Percentiles rank a stretch among this genome's conserved stretches.
Conservation (phyloP, 768 basidiomycete genomes). For the Suillus paluster region DNA sequence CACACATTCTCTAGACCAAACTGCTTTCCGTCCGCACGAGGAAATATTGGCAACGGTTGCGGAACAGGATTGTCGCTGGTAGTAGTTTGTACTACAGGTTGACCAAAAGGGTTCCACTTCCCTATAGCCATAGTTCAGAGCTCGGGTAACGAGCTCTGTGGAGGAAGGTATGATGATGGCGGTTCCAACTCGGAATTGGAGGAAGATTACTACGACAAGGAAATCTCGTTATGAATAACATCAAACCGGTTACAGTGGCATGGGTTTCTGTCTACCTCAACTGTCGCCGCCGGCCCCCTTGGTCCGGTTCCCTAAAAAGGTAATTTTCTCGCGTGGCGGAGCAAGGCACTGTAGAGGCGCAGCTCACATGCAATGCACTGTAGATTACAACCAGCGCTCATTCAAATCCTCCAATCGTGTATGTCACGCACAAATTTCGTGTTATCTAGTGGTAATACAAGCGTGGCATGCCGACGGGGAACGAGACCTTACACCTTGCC, state of each 20-base stretch:
- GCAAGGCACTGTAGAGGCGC: constrained; percentile 11
- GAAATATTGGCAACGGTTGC: constrained; percentile 40
- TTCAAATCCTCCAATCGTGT: not conserved
- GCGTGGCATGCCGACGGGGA: constrained; percentile 1
- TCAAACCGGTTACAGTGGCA: constrained; percentile 17
- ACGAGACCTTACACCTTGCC: not conserved
- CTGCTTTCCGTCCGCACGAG: constrained; percentile 77
- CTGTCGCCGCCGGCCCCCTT: constrained; percentile 17
- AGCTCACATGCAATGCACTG: constrained; percentile 7
- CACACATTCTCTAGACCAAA: constrained; percentile 98
- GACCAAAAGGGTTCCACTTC: constrained; percentile 43
- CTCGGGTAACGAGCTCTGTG: constrained; percentile 4
- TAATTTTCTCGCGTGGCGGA: constrained; percentile 11
- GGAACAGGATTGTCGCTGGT: constrained; percentile 30
- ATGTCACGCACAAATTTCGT: not conserved
- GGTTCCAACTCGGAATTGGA: constrained; percentile 17
- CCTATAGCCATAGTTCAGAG: constrained; percentile 39
- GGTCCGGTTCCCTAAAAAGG: constrained; percentile 15
- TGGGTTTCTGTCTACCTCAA: constrained; percentile 20
- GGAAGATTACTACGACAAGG: constrained; percentile 14
- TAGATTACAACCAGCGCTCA: not conserved
- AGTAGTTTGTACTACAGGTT: constrained; percentile 20
- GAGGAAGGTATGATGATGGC: constrained; percentile 4
- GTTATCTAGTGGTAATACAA: not conserved
- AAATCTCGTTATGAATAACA: constrained; percentile 8